Conservation (phyloP, 441 rosid species). For the Adansonia madagascariensis region DNA sequence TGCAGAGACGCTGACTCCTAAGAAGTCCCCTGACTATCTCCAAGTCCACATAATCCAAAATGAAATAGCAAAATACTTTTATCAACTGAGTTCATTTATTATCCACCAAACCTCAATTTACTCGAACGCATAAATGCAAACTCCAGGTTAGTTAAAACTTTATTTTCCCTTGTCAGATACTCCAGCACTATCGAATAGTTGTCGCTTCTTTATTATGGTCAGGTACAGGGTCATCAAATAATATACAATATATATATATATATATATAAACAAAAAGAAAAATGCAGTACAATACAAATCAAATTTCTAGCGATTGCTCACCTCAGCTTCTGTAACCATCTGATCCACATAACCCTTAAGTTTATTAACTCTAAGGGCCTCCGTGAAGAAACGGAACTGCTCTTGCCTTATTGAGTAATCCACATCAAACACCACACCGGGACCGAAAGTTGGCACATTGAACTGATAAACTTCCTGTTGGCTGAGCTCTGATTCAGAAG, state of each 20-base stretch:
- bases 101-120: constrained; percentile 7
- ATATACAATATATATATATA: background rate
- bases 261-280: background rate
- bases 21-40: background rate
- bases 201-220: constrained; percentile 3
- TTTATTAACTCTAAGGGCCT: constrained; percentile 81
- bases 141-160: constrained; percentile 12
- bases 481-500: constrained; percentile 84
- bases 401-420: constrained; percentile 91
- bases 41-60: constrained; percentile 12
- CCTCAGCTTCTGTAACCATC: constrained; percentile 97
- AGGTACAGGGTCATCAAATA: background rate
- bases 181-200: background rate
- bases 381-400: constrained; percentile 97
- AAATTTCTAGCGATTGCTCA: constrained; percentile 26
- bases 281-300: background rate
- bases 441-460: constrained; percentile 98
- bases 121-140: background rate
- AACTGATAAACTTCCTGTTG: constrained; percentile 99
- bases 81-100: constrained; percentile 13
- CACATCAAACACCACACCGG: constrained; percentile 97
- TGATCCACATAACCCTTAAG: constrained; percentile 94
- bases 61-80: constrained; percentile 2
- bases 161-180: constrained; percentile 19
- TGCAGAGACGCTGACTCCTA: background rate